phyloP scores from a whole-genome alignment of 2,329 filamentous ascomycete species.

The Elsinoe perseae region DNA sequence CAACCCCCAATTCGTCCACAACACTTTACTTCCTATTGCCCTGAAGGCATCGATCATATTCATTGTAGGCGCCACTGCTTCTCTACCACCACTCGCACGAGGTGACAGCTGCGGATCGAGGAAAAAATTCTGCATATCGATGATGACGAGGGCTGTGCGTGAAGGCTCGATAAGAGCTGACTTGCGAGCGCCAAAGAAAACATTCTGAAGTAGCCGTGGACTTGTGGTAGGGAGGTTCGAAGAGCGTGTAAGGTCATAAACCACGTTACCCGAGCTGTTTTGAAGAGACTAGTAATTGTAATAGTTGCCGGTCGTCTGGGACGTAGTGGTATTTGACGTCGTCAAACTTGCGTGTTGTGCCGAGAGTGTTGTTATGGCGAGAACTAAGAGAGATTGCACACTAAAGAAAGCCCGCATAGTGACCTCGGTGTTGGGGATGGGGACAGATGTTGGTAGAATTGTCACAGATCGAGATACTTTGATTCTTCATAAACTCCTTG shows the following conservation, averaged over 20 bases:
- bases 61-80: conserved; percentile 22
- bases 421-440: too few relatives aligned
- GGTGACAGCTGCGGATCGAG: conserved; percentile 26
- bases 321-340: conserved; percentile 12
- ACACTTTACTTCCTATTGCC: conserved; percentile 24
- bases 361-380: not conserved
- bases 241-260: conserved; percentile 29
- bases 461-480: not conserved
- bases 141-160: conserved; percentile 25
- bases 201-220: conserved; percentile 26
- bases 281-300: conserved; percentile 29
- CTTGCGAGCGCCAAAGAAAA: conserved; percentile 23
- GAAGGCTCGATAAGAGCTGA: conserved; percentile 25
- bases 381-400: not conserved
- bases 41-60: conserved; percentile 28
- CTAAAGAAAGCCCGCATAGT: not conserved
- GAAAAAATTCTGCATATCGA: conserved; percentile 31
- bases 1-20: conserved; percentile 29
- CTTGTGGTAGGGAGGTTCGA: conserved; percentile 24
- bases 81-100: conserved; percentile 21
- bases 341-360: not conserved
- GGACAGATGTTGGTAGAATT: not conserved
- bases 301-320: conserved; percentile 26
- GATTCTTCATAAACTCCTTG: too few relatives aligned
- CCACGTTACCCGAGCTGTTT: conserved; percentile 20